These are phyloP conservation scores for Coemansia aciculifera DNA, from an alignment of 192 early-diverging fungal species.

Conservation along the genomic window DNA sequence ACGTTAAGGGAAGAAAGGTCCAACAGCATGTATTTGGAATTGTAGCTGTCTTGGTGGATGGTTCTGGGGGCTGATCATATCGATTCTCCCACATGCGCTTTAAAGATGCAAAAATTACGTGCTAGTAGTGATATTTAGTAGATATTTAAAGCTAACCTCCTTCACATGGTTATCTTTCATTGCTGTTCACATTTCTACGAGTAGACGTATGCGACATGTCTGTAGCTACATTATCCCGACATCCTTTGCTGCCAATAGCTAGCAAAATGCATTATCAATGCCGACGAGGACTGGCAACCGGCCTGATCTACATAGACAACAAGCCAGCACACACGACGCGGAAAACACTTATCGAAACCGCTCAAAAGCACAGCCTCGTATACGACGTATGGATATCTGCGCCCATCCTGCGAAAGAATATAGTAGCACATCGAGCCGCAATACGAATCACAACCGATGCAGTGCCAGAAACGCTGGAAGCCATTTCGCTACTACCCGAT, in stretches of 20 bases:
- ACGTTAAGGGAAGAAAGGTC: background rate
- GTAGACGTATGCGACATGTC: background rate
- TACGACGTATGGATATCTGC: constrained; percentile 23
- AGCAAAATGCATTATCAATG: background rate
- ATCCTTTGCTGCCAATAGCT: background rate
- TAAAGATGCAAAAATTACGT: background rate
- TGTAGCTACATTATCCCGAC: background rate
- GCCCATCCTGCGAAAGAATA: background rate
- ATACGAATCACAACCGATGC: constrained; percentile 28
- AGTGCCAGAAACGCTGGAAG: constrained; percentile 14
- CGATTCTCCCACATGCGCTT: background rate
- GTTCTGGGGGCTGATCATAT: background rate
- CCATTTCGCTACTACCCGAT: constrained; percentile 23
- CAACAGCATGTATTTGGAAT: too few relatives aligned
- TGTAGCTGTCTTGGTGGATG: too few relatives aligned
- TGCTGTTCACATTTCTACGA: background rate
- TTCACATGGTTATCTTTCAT: background rate
- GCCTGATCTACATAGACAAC: constrained; percentile 10
- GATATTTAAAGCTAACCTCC: background rate
- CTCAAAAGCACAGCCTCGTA: constrained; percentile 11
- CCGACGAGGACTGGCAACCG: constrained; percentile 9
- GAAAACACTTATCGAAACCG: constrained; percentile 1
- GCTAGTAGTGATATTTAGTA: background rate
- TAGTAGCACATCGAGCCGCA: constrained; percentile 10
- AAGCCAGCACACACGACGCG: background rate